phyloP scores from a whole-genome alignment of 2,329 filamentous ascomycete genomes.

The Fusarium longipes region DNA sequence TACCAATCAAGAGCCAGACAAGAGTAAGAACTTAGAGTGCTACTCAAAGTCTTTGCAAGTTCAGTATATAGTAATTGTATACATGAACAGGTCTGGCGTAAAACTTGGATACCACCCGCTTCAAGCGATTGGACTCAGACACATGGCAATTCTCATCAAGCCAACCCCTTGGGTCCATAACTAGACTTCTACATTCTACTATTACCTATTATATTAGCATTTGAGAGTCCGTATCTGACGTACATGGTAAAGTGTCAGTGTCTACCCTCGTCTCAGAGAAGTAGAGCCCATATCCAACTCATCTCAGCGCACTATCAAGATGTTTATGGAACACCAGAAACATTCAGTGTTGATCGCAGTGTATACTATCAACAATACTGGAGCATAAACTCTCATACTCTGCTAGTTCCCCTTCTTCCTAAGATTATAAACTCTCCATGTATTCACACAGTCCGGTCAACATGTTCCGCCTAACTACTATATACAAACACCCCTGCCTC shows the following conservation, averaged over 20 bases:
- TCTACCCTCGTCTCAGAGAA: not conserved
- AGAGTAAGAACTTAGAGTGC: rapidly evolving
- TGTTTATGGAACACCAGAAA: not conserved
- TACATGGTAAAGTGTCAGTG: not conserved
- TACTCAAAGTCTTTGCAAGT: not conserved
- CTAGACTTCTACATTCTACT: not conserved
- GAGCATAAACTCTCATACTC: too few relatives aligned
- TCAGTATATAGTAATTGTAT: not conserved
- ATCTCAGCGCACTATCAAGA: not conserved
- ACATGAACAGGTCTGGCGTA: not conserved
- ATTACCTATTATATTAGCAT: not conserved
- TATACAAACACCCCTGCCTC: not conserved
- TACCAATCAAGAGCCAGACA: not conserved
- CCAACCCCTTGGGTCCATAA: too few relatives aligned
- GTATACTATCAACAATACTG: not conserved
- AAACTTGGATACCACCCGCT: not conserved
- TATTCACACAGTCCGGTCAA: too few relatives aligned
- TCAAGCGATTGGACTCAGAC: not conserved
- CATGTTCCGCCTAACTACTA: not conserved
- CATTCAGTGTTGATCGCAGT: rapidly evolving
- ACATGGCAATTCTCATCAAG: too few relatives aligned
- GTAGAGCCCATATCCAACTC: not conserved
- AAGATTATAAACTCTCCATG: too few relatives aligned
- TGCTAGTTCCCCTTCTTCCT: too few relatives aligned
- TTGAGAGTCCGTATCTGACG: too few relatives aligned